phyloP scores from a whole-genome alignment of 768 basidiomycete species.

The Xanthoconium stramineum region DNA sequence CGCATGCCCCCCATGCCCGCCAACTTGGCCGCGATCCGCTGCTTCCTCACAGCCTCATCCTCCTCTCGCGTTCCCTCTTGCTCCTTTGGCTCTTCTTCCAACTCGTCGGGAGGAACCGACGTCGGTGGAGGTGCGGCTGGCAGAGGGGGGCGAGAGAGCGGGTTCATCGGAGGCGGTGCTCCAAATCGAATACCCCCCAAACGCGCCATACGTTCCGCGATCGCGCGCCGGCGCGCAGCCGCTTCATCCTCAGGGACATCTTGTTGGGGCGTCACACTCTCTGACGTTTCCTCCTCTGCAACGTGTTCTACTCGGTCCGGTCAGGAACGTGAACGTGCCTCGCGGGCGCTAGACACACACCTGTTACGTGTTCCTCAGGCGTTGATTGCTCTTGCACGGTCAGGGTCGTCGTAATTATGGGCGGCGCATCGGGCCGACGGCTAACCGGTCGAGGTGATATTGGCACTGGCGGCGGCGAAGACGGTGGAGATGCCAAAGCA shows the following conservation, averaged over 20 bases:
- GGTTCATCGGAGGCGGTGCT: constrained; percentile 48
- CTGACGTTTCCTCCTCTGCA: constrained; percentile 13
- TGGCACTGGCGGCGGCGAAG: constrained; percentile 21
- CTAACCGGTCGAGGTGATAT: constrained; percentile 12
- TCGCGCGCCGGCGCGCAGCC: constrained; percentile 58
- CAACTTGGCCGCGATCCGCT: constrained; percentile 52
- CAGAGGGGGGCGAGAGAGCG: constrained; percentile 36
- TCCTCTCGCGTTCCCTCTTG: constrained; percentile 22
- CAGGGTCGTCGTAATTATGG: constrained; percentile 26
- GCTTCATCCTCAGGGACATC: constrained; percentile 41
- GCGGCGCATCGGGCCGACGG: constrained; percentile 20
- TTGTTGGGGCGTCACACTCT: constrained; percentile 7
- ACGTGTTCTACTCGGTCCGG: neutral
- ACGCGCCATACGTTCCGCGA: constrained; percentile 94
- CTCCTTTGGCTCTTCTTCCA: constrained; percentile 17
- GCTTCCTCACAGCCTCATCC: constrained; percentile 53
- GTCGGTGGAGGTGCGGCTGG: constrained; percentile 38
- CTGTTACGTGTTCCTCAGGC: constrained; percentile 4
- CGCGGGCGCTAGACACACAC: neutral
- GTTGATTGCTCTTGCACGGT: constrained; percentile 6
- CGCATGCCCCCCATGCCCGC: constrained; percentile 57
- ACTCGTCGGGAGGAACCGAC: constrained; percentile 27
- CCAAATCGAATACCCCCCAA: constrained; percentile 85
- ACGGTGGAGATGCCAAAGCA: constrained; percentile 4
- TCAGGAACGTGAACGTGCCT: neutral